Evolutionary conservation across 192 early-diverging fungal species (phyloP).

Genomic region (Coemansia asiatica): DNA sequence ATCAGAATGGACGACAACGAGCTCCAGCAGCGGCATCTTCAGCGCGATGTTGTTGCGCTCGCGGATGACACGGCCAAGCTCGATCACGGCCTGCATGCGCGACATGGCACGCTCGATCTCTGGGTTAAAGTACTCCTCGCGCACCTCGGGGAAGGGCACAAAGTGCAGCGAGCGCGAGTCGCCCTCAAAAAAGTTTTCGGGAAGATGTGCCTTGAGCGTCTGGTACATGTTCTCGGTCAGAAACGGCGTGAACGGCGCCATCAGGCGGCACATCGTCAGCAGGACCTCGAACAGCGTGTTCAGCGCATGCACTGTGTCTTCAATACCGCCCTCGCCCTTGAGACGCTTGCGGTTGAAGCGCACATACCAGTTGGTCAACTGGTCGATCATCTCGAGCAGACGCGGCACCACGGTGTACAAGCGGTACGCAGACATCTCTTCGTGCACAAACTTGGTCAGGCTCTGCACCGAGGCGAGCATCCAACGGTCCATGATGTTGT

Average conservation of each 20-base stretch:
- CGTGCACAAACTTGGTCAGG: conserved; percentile 87
- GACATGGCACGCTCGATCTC: conserved; percentile 93
- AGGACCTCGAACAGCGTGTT: conserved; percentile 96
- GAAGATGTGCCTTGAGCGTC: conserved; percentile 77
- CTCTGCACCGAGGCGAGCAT: conserved; percentile 92
- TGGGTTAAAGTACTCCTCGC: conserved; percentile 93
- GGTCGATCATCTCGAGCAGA: conserved; percentile 84
- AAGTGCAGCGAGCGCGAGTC: conserved; percentile 94
- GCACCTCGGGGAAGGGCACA: conserved; percentile 88
- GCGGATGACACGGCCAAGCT: conserved; percentile 86
- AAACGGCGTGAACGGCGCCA: conserved; percentile 98
- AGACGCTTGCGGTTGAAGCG: conserved; percentile 96
- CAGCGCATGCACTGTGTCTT: conserved; percentile 82
- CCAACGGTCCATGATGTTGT: conserved; percentile 98
- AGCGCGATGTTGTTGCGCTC: conserved; percentile 90
- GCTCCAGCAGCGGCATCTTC: conserved; percentile 91
- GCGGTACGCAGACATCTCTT: conserved; percentile 94
- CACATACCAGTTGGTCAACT: conserved; percentile 98
- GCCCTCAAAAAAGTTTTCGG: conserved; percentile 55
- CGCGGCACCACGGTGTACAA: conserved; percentile 97
- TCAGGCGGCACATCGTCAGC: conserved; percentile 82
- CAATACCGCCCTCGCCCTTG: conserved; percentile 91
- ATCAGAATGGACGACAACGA: conserved; percentile 88
- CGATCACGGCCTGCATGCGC: conserved; percentile 96
- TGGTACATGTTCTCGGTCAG: conserved; percentile 98